Evolutionary conservation across 2,329 filamentous ascomycete species (phyloP).

Genomic region (Aureobasidium sp.): DNA sequence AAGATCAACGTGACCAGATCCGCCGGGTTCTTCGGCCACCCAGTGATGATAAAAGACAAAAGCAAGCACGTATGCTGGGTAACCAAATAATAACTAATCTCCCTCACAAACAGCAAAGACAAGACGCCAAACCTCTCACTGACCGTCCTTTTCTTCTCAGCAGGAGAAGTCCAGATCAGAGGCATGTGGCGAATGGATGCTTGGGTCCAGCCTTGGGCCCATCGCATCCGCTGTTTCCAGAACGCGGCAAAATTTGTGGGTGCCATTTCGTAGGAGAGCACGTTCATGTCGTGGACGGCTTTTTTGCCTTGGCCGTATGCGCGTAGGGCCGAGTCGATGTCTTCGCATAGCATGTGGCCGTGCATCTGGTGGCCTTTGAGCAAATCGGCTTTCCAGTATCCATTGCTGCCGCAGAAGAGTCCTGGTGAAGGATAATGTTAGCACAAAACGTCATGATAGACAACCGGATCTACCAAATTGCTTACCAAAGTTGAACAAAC

Average conservation of each 20-base stretch:
- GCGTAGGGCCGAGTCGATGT: slow-evolving; percentile 44
- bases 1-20: slow-evolving; percentile 38
- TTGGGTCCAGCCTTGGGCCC: slow-evolving; percentile 46
- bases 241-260: slow-evolving; percentile 39
- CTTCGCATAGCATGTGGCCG: slow-evolving; percentile 44
- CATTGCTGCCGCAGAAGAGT: slow-evolving; percentile 45
- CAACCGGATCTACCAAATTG: not conserved
- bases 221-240: slow-evolving; percentile 46
- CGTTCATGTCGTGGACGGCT: slow-evolving; percentile 44
- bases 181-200: slow-evolving; percentile 39
- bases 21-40: slow-evolving; percentile 35
- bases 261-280: slow-evolving; percentile 43
- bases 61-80: slow-evolving; percentile 44
- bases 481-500: slow-evolving; percentile 41
- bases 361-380: slow-evolving; percentile 44
- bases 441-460: not conserved
- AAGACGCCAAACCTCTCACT: slow-evolving; percentile 39
- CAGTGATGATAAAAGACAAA: slow-evolving; percentile 39
- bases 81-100: slow-evolving; percentile 43
- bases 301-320: slow-evolving; percentile 39
- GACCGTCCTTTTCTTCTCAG: slow-evolving; percentile 31
- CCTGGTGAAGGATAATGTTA: not conserved
- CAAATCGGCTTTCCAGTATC: slow-evolving; percentile 42
- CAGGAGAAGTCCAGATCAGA: slow-evolving; percentile 37
- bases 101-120: slow-evolving; percentile 40